Evolutionary conservation across 169 alveolate species (phyloP), one percentile per base, ranked within the genome.

Genomic region (Plasmodium knowlesi): DNA sequence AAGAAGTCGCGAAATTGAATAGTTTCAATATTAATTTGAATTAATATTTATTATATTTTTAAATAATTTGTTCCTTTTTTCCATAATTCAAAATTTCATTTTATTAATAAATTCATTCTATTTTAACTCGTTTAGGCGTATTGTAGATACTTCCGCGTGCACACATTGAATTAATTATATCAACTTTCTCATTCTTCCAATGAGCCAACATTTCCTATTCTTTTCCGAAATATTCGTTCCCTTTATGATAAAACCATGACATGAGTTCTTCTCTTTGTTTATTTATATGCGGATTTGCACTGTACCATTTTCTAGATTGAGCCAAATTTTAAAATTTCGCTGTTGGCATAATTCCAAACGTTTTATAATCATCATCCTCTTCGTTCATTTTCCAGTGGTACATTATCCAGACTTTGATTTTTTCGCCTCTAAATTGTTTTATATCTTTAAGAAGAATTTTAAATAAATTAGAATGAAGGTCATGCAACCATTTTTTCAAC

Each of bases 331-430:
- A 9, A 22, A 73, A 73, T 46, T 12, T 46, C 12, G 43, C 5
- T 30, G 82, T 4, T 25, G 43, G 5, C 82, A 73, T 73, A 14
- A 8, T 9, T n/a, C n/a, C n/a, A n/a, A n/a, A n/a, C n/a, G n/a
- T n/a, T n/a, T n/a, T n/a, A n/a, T n/a, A n/a, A n/a, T n/a, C n/a
- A n/a, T n/a, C n/a, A n/a, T n/a, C n/a, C n/a, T n/a, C n/a, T n/a
- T n/a, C n/a, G n/a, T n/a, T n/a, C n/a, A n/a, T n/a, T n/a, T n/a
- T n/a, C n/a, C n/a, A n/a, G n/a, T n/a, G n/a, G n/a, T n/a, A n/a
- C 82, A 73, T 25, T 16, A 73, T 22, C 82, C 82, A 73, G 4
- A 30, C 82, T 73, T 73, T 73, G 25, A 25, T 73, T 73, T 73
- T 73, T 16, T 73, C 12, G 14, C 34, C 19, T 73, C 34, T 22